Conservation (phyloP, 2,329 filamentous ascomycete species). For the Talaromyces sp. region DNA sequence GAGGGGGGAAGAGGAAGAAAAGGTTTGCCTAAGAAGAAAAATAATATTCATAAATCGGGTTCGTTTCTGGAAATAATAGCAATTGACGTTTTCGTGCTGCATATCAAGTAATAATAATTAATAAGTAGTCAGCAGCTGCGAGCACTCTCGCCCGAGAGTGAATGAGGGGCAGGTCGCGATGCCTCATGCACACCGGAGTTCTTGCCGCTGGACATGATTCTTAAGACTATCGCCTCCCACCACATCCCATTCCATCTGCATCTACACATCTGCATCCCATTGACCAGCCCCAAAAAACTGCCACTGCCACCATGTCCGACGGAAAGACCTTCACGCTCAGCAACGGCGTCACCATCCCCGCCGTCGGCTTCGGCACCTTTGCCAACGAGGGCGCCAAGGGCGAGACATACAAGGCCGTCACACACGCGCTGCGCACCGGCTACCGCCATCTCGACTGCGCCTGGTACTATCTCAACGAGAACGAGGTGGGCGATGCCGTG, state of each 20-base stretch:
- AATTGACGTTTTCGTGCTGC: background rate
- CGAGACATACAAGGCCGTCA: conserved; percentile 52
- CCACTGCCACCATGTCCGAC: conserved; percentile 48
- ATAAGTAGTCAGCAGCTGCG: background rate
- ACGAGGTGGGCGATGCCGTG: conserved; percentile 48
- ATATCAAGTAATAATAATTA: background rate
- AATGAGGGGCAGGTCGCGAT: background rate
- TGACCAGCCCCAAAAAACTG: background rate
- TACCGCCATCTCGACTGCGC: conserved; percentile 54
- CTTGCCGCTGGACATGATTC: background rate
- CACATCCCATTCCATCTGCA: background rate
- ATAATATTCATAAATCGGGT: background rate
- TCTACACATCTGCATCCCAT: background rate
- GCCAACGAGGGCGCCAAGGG: conserved; percentile 59
- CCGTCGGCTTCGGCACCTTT: conserved; percentile 61
- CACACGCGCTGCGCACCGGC: conserved; percentile 45
- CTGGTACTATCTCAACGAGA: conserved; percentile 52
- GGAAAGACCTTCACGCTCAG: conserved; percentile 47
- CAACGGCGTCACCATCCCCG: conserved; percentile 58
- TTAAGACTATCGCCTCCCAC: background rate
- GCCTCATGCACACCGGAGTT: background rate
- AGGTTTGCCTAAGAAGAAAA: too few relatives aligned
- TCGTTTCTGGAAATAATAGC: background rate
- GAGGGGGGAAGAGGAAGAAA: too few relatives aligned
- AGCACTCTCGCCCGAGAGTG: background rate